Evolutionary conservation across 176 grass and related monocot genomes (phyloP).

Genomic region (Triticum urartu): DNA sequence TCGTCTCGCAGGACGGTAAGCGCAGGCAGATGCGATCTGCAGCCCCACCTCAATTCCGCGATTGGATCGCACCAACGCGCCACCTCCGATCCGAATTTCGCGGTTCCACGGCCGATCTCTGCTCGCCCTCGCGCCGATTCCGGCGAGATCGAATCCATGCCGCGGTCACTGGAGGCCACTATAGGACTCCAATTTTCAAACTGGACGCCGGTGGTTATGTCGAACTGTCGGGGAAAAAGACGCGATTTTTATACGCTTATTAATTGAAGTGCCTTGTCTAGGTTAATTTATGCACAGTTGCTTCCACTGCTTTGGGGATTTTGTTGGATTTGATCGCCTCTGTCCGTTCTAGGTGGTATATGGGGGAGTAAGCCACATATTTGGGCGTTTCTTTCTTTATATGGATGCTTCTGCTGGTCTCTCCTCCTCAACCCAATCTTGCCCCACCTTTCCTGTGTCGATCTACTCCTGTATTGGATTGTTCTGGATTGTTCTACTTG

Average conservation of each 20-base stretch:
- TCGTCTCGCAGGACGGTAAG: slow-evolving; percentile 90
- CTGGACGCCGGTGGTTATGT: neutral
- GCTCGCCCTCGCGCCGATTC: neutral
- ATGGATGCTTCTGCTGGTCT: slow-evolving; percentile 1
- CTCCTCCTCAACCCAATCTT: slow-evolving; percentile 14
- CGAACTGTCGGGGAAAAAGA: slow-evolving; percentile 17
- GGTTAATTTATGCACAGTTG: slow-evolving; percentile 40
- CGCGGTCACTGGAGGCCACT: neutral
- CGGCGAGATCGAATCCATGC: neutral
- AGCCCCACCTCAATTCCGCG: slow-evolving; percentile 10
- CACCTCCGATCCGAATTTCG: slow-evolving; percentile 10
- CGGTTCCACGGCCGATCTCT: slow-evolving; percentile 12
- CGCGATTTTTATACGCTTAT: slow-evolving; percentile 36
- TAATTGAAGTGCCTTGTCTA: slow-evolving; percentile 7
- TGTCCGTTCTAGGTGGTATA: slow-evolving; percentile 38
- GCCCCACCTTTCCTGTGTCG: slow-evolving; percentile 24
- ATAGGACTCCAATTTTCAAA: slow-evolving; percentile 33
- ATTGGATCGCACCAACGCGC: slow-evolving; percentile 20
- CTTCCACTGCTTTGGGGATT: slow-evolving; percentile 29
- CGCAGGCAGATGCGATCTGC: slow-evolving; percentile 44
- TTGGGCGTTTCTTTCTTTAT: slow-evolving; percentile 35
- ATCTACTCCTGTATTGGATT: slow-evolving; percentile 9
- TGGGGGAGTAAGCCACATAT: slow-evolving; percentile 34
- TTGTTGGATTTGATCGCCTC: slow-evolving; percentile 35
- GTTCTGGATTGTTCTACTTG: neutral